Evolutionary conservation across 2,329 filamentous ascomycete genomes (phyloP).

Genomic region (Talaromyces sp.): DNA sequence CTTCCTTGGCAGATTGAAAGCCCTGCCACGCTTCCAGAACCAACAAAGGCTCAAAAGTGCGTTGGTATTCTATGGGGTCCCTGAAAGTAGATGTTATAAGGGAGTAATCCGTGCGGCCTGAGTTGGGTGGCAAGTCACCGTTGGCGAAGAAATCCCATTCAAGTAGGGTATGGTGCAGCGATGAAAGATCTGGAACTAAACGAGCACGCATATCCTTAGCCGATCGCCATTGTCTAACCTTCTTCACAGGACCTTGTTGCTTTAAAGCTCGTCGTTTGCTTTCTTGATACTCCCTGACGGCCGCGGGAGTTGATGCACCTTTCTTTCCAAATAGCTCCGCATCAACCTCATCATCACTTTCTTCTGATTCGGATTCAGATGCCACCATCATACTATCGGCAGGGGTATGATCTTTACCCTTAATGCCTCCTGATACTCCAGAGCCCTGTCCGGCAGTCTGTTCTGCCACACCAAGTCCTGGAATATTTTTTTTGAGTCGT

Average conservation of each 20-base stretch:
- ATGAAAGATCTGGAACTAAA: constrained; percentile 81
- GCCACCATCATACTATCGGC: constrained; percentile 86
- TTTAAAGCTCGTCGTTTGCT: constrained; percentile 50
- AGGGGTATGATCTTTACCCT: constrained; percentile 73
- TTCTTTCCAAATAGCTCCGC: constrained; percentile 62
- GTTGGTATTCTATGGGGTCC: constrained; percentile 75
- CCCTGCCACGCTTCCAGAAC: constrained; percentile 94
- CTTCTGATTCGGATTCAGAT: constrained; percentile 60
- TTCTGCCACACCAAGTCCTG: constrained; percentile 50
- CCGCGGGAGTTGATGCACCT: constrained; percentile 36
- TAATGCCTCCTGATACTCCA: constrained; percentile 68
- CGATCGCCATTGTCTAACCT: constrained; percentile 73
- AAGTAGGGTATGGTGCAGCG: constrained; percentile 79
- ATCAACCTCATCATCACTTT: constrained; percentile 70
- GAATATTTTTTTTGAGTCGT: constrained; percentile 56
- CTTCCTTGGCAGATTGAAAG: constrained; percentile 85
- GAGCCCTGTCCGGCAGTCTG: constrained; percentile 73
- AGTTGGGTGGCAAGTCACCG: constrained; percentile 76
- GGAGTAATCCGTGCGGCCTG: constrained; percentile 66
- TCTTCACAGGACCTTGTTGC: constrained; percentile 72
- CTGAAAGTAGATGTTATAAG: constrained; percentile 74
- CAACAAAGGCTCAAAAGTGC: constrained; percentile 84
- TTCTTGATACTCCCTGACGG: constrained; percentile 46
- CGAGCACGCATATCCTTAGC: constrained; percentile 92
- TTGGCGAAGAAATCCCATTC: constrained; percentile 93